Base-by-base conservation (phyloP, 2,329 filamentous ascomycete species). In the Alternaria longipes region DNA sequence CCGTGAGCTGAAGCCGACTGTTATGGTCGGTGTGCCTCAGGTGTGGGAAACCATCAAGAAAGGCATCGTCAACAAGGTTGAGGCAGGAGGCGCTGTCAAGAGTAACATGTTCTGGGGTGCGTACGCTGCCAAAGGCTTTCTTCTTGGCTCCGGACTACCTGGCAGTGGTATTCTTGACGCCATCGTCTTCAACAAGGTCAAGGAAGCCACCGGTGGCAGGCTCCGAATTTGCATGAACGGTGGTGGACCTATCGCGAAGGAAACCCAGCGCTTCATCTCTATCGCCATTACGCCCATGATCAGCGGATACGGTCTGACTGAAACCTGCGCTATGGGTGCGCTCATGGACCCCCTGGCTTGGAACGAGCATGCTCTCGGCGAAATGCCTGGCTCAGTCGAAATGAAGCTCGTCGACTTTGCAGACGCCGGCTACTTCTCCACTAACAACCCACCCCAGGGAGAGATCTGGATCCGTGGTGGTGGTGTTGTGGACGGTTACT, bases 1-100 rank as follows among this genome's bases (percentile, higher is more conserved):
- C 81, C 91, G 91, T 62, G 94, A 97, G 75, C 91, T 98, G 77
- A 87, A 87, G 70, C 95, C 95, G 1, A 96, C 93, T 2, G 87
- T 97, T 75, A 87, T 99, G 77, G 91, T 97, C 40, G 95, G 95
- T 78, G 95, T 99, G 3, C 95, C 95, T 2, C 94, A 96, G 60
- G 91, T 99, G 32, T 99, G 94, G 94, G 95, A 99, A 82, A 94
- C 92, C 1, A 91, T 99, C 73, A 94, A 93, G 84, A 99, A 99
- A 84, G 95, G 95, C 56, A 91, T 99, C 72, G 84, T 94, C 66
- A 81, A 84, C 71, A 93, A 93, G 80, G 89, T 98, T 62, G 90
- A 91, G 75, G 83, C 86, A 59, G 86, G 90, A 63, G 89, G 89
- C 72, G 79, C 85, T n/a, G 59, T 98, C 42, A 85, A 90, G 60